Evolutionary conservation across 2,329 filamentous ascomycete genomes (phyloP), one percentile per base, ranked within the genome.

Genomic region (Hymenoscyphus occultus): DNA sequence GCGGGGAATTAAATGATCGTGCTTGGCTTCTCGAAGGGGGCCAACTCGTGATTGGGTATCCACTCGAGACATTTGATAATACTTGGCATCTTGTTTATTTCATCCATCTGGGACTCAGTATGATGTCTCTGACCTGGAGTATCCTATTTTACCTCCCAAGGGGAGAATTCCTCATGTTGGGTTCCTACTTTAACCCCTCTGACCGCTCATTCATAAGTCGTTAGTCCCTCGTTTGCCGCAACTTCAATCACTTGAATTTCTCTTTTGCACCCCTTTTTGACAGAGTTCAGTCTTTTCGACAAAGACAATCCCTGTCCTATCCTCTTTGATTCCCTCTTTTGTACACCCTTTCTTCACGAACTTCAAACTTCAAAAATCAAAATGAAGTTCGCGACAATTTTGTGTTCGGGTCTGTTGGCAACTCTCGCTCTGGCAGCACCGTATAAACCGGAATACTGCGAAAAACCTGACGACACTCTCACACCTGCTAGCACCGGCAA

Each of bases 401-500:
- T 85, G 64, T 74, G 81, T 64, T 79, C 82, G 66, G 80, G 78
- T 71, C 76, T 86, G 70, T 39, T 64, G 59, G 80, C 79, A 70
- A 72, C 80, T 67, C 66, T 78, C 68, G 83, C 79, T 67, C 74
- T 75, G 31, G 83, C 83, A 63, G 78, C 78, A 16, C 84, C 84
- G 59, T 85, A 84, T 12, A 79, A 79, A 67, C 3, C 45, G 57
- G 9, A 35, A 5, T 35, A 5, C 35, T 6, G 9, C 9, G 35
- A 35, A 10, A 35, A 35, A 35, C 5, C 35, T 7, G 35, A 6
- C 35, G 9, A 6, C 5, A 35, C 35, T 10, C 6, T 1, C 35
- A 5, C 35, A 35, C 35, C 35, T 35, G 9, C 5, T 35, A 4
- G 35, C 35, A 35, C 1, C 5, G 9, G 4, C 35, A 35, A 35